Evolutionary conservation across 1,284 basidiomycete genomes (phyloP), one percentile per base, ranked within the genome.

Genomic region (Apiotrichum porosum): DNA sequence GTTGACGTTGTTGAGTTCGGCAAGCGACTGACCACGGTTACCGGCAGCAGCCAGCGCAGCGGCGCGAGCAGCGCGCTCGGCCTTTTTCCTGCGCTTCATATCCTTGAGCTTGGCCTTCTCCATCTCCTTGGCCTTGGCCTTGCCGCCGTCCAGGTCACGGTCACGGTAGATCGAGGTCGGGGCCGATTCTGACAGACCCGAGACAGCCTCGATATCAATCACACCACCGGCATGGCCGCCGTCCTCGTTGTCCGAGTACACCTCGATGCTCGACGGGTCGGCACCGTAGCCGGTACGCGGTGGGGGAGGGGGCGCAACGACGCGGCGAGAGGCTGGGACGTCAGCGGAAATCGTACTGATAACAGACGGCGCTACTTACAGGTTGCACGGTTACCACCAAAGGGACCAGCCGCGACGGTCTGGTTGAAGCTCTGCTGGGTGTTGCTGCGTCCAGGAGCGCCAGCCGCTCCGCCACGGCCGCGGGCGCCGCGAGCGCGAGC

Each of bases 231-330:
- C 10, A 65, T 86, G 84, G n/a, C 85, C 81, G 9, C 85, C 86
- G 47, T 88, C 86, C 62, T 91, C 88, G 21, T 85, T 83, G 57
- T 91, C 88, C n/a, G 88, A 90, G 71, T 91, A 90, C 34, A 55
- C 68, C 56, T 57, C 49, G 37, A 48, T 31, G 17, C 23, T 40
- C 30, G 41, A 35, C 18, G 42, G 26, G 13, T 53, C 51, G 15
- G 39, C 28, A 48, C 44, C 44, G 37, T 38, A 42, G 26, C 12
- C 12, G n/a, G 31, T 33, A 8, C 48, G 24, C 4, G 45, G 32
- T 14, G 55, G 55, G 3, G 55, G 33, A 1, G 55, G 47, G 5
- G 51, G 48, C 1, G 42, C 40, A 4, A 49, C 49, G 3, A 44
- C 34, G 13, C 51, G 55, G 10, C 47, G 35, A 6, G 46, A 44